These are phyloP conservation scores for Megacollybia marginata DNA, from an alignment of 768 basidiomycete species.

Conservation along the genomic window DNA sequence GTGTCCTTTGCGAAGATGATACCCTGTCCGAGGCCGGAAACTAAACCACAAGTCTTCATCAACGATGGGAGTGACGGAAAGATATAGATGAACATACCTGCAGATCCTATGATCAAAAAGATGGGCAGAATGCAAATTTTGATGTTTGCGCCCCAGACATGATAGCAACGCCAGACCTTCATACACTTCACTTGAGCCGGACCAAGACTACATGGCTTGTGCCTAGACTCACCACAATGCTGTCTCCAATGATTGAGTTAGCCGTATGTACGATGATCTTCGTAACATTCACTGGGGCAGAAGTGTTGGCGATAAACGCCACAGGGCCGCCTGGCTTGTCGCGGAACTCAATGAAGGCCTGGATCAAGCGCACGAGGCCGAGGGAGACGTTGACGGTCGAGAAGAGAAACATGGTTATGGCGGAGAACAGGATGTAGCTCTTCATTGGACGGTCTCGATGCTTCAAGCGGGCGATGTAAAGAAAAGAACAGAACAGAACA, in stretches of 20 bases:
- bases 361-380: slow-evolving; percentile 21
- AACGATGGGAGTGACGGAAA: neutral
- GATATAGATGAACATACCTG: slow-evolving; percentile 10
- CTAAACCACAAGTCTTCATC: slow-evolving; percentile 4
- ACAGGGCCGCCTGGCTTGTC: slow-evolving; percentile 17
- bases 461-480: neutral
- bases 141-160: slow-evolving; percentile 22
- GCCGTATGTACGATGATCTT: slow-evolving; percentile 22
- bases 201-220: too few species aligned
- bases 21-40: slow-evolving; percentile 21
- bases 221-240: too few species aligned
- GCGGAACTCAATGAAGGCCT: slow-evolving; percentile 20
- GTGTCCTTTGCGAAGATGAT: slow-evolving; percentile 17
- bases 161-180: slow-evolving; percentile 23
- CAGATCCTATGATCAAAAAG: slow-evolving; percentile 18
- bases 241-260: slow-evolving; percentile 21
- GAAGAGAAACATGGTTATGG: slow-evolving; percentile 18
- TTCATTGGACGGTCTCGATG: slow-evolving; percentile 7
- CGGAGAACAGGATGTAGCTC: slow-evolving; percentile 13
- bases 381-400: slow-evolving; percentile 23
- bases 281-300: slow-evolving; percentile 22
- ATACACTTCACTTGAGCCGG: too few species aligned
- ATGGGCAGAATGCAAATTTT: slow-evolving; percentile 18
- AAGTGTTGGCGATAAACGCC: slow-evolving; percentile 22
- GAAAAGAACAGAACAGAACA: neutral